Conservation (phyloP, 2,329 filamentous ascomycete species). For the Tolypocladium inflatum region DNA sequence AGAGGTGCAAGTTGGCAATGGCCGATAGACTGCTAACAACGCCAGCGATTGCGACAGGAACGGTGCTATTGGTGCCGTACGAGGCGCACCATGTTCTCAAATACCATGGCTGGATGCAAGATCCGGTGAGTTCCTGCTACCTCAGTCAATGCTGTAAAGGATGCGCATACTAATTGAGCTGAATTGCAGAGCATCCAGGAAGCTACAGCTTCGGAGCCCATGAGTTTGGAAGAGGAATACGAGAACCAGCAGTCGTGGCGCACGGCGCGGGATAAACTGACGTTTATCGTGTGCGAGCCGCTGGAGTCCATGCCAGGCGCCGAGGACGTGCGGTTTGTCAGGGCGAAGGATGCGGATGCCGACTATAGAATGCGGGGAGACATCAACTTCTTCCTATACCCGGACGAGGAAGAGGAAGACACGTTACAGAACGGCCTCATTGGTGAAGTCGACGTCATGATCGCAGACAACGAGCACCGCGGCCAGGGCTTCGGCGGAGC, state of each 20-base stretch:
- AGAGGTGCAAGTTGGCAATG: neutral
- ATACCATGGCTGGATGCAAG: conserved; percentile 91
- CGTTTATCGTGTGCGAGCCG: conserved; percentile 72
- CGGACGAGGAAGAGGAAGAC: conserved; percentile 42
- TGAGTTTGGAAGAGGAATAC: conserved; percentile 75
- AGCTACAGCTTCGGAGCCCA: conserved; percentile 79
- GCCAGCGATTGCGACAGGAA: conserved; percentile 56
- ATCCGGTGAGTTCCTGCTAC: conserved; percentile 38
- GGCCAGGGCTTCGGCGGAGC: conserved; percentile 56
- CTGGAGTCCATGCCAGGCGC: conserved; percentile 3
- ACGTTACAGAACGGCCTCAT: conserved; percentile 23
- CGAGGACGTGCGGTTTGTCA: conserved; percentile 1
- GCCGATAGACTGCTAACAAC: neutral
- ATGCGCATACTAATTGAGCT: neutral
- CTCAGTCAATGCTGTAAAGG: fast-evolving
- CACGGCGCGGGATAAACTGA: conserved; percentile 73
- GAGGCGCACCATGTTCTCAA: conserved; percentile 67
- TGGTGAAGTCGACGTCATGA: conserved; percentile 83
- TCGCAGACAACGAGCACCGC: conserved; percentile 50
- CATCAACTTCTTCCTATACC: conserved; percentile 70
- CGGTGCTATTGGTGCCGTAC: conserved; percentile 75
- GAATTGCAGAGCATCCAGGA: conserved; percentile 57
- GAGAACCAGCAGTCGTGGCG: conserved; percentile 88
- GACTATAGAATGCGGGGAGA: conserved; percentile 58
- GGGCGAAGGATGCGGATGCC: conserved; percentile 41